Evolutionary conservation across 129 eudicot species (phyloP), one percentile per base, ranked within the genome.

Genomic region (Lonicera japonica): DNA sequence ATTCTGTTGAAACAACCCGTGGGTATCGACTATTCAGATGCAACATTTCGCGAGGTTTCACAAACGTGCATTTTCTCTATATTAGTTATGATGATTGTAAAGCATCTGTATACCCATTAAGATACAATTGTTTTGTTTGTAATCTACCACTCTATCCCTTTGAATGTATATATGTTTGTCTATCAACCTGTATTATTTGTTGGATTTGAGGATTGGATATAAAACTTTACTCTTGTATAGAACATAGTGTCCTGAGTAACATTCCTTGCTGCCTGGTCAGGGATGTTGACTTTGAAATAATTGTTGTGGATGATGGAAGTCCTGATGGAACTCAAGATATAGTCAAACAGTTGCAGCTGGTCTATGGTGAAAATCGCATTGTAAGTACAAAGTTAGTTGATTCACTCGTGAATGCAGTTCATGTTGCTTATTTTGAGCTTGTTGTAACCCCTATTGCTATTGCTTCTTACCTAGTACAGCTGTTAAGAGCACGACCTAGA

Each of bases 271-370:
- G 54, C 25, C 57, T 60, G 66, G 18, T 67, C 63, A 91, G 97
- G 86, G 85, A 80, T 62, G 76, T 77, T 56, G 79, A 91, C 74
- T 84, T 91, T 72, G 95, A 87, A 76, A 77, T 91, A 56, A 82
- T 91, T 16, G 48, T 87, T 3, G 96, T 87, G 77, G 97, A 91
- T 77, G 97, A 91, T 80, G 97, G 96, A 65, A 87, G 95, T 80
- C 97, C 96, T 8, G 97, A 91, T 75, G 96, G 96, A 71, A 91
- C 97, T 70, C 97, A 91, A 70, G 95, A 91, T 58, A 82, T 91
- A 14, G 95, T 91, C 67, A 91, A 87, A 68, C 95, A 91, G 69
- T 79, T 91, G 79, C 94, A 91, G 77, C 63, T 60, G 63, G 90
- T 84, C 11, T 91, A 91, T 62, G 97, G 97, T 38, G 95, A 91